Base-by-base conservation (phyloP, 805 yeast genomes). In the Groenewaldozyma tartarivorans region DNA sequence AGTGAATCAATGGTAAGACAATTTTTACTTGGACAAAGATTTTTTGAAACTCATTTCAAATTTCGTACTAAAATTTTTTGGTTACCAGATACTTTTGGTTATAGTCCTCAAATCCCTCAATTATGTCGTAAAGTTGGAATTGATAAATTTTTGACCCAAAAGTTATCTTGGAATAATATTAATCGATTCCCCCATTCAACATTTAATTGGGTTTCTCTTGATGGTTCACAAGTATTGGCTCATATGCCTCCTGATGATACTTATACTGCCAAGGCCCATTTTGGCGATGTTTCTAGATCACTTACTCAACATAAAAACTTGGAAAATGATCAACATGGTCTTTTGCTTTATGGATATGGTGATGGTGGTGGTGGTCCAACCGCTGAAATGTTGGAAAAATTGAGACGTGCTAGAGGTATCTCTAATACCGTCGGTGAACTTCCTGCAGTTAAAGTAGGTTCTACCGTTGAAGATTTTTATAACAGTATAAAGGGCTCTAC, bases 351-450 rank as follows among this genome's bases (percentile, higher is more conserved):
- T 53, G 98, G 98, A 31, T 79, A 82, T 53, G 98, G 98, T 54
- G 98, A 90, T 58, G 98, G 98, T 52, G 98, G 98, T 47, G 98
- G 98, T 48, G 98, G 98, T 5, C 97, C 98, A 35, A 79, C 85
- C 3, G 82, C 83, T 31, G 95, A 84, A 55, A 88, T 87, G 95
- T 54, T 90, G 48, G 97, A 92, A 57, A 88, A 86, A 58, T 69
- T 90, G 55, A 77, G 97, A 56, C 77, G 97, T 52, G 80, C 90
- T 58, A 74, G 97, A 55, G 96, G 96, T 13, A 60, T 88, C 45
- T 73, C 87, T 17, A 82, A 90, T 54, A 79, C 80, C 4, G 80
- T 80, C 11, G 94, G 90, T 2, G 69, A 72, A 36, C 71, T 92
- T 44, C 97, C 97, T 2, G 72, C 81, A 1, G 84, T 88, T 17